Percentiles rank a stretch among this genome's conserved stretches.
phyloP scores from a whole-genome alignment of 176 grass and related monocot genomes.

The Aegilops sharonensis region DNA sequence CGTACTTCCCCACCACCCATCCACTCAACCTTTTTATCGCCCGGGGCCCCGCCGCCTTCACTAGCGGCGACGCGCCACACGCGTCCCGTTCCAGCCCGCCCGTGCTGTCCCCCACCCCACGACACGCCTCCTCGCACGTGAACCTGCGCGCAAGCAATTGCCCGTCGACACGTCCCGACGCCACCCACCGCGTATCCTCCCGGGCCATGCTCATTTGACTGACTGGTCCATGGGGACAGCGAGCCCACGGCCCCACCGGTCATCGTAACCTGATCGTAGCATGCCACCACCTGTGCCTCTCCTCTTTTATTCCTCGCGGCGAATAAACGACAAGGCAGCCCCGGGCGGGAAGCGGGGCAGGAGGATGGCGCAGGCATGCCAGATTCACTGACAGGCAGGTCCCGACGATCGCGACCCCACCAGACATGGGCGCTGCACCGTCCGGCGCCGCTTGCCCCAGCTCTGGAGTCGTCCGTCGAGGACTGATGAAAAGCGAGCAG shows the following conservation, averaged over 20 bases:
- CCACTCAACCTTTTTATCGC: not conserved
- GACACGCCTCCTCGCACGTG: slow-evolving; percentile 49
- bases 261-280: not conserved
- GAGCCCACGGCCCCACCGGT: not conserved
- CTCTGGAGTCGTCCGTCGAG: too few relatives aligned
- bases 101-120: slow-evolving; percentile 44
- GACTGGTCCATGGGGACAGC: not conserved
- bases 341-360: not conserved
- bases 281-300: not conserved
- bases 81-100: not conserved
- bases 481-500: too few relatives aligned
- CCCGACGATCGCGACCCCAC: not conserved
- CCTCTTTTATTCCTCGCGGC: slow-evolving; percentile 25
- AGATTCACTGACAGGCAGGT: not conserved
- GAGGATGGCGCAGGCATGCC: not conserved
- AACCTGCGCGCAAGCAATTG: slow-evolving; percentile 1
- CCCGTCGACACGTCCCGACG: slow-evolving; percentile 3
- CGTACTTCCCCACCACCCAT: not conserved
- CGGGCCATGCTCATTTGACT: not conserved
- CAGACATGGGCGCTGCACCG: not conserved
- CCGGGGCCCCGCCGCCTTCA: not conserved
- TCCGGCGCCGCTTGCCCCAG: slow-evolving; percentile 13
- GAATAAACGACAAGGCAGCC: slow-evolving; percentile 11
- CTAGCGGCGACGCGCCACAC: not conserved
- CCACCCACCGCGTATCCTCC: not conserved